These are phyloP conservation scores for Penicillium atrosanguineum DNA, from an alignment of 495 filamentous ascomycete genomes.

Conservation along the genomic window DNA sequence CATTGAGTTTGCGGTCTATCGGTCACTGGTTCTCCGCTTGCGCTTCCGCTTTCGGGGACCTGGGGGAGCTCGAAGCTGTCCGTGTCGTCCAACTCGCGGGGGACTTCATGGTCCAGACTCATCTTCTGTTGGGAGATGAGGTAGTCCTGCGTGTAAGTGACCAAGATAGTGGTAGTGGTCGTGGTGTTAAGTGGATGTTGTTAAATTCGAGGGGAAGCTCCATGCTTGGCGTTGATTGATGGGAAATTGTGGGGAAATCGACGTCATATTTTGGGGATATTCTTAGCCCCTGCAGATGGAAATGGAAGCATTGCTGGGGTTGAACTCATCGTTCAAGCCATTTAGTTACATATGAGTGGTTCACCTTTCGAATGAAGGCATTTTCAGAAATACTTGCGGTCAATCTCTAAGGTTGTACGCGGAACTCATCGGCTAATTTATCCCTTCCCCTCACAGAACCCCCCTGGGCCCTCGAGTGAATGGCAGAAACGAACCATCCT, in stretches of 20 bases:
- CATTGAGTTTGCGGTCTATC: conserved; percentile 14
- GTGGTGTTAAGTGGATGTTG: background rate
- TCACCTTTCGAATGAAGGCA: too few species aligned
- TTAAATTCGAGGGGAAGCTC: background rate
- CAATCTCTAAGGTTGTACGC: too few species aligned
- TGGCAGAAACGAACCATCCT: background rate
- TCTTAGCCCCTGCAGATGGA: background rate
- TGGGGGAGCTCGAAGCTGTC: conserved; percentile 14
- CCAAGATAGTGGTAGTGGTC: background rate
- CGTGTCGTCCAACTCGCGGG: conserved; percentile 16
- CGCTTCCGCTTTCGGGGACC: conserved; percentile 4
- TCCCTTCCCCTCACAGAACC: too few species aligned
- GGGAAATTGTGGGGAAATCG: conserved; percentile 1
- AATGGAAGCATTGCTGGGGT: too few species aligned
- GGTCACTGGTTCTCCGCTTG: conserved; percentile 1
- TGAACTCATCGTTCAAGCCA: too few species aligned
- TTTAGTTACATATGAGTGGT: too few species aligned
- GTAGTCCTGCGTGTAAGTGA: background rate
- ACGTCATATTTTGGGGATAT: background rate
- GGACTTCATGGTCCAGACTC: conserved; percentile 17
- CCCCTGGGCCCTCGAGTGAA: too few species aligned
- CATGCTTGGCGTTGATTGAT: conserved; percentile 1
- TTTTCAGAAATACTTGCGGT: too few species aligned
- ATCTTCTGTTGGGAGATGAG: conserved; percentile 4
- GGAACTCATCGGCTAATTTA: too few species aligned